Evolutionary conservation across 352 stramenopile species (phyloP), one percentile per base, ranked within the genome.

Genomic region (Blastocystis sp.): DNA sequence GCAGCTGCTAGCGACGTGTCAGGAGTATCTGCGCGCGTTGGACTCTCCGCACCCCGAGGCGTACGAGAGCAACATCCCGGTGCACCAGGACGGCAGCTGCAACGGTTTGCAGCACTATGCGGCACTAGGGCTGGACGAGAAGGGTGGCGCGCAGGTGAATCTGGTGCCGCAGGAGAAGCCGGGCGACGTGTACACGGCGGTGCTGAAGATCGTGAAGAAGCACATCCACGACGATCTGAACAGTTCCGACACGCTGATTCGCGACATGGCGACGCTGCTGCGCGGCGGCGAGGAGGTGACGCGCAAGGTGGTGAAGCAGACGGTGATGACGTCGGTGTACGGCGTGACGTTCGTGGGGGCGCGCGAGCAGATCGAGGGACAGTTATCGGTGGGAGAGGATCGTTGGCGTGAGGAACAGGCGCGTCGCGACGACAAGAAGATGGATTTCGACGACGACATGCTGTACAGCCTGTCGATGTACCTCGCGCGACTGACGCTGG

Each of bases 241-340:
- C 57, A 63, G 18, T 27, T 18, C 34, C 11, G 84, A 87, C 29
- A 21, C 53, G 32, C 27, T 24, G 49, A 85, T 76, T 44, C 75
- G 75, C 8, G 11, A 64, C 14, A 85, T 85, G 75, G 75, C 75
- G 9, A 42, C 53, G 48, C 40, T 85, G 40, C 59, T 87, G 44
- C 71, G 53, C 36, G 73, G 69, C 1, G 93, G 93, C 89, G 87
- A 93, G 46, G 90, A 93, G 88, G 91, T 94, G 0, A 91, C 94
- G 78, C 87, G 91, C 8, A 84, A 87, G 46, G 94, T 99, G 21
- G 95, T 99, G 38, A 99, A 99, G 90, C 93, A 98, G 89, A 99
- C 97, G 53, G 96, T 99, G 0, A 99, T 99, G 97, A 99, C 97
- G 32, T 98, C 93, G 81, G 97, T 99, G 38, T 99, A 99, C 87